phyloP scores from a whole-genome alignment of 768 basidiomycete genomes.

The Mycena vulgaris region DNA sequence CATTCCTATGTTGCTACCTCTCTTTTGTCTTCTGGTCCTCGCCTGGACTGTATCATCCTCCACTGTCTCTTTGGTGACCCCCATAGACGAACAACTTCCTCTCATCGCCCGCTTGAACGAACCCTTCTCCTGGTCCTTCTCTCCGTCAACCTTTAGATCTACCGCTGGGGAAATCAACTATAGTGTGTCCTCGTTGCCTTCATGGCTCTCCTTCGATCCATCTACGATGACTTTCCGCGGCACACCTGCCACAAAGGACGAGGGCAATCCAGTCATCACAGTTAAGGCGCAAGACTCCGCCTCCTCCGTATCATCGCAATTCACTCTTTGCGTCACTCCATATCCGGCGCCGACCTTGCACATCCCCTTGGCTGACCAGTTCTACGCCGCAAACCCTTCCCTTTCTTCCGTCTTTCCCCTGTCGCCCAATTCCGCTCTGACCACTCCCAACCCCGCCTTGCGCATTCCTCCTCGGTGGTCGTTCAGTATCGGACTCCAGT shows the following conservation, averaged over 20 bases:
- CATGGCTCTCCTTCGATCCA: constrained; percentile 85
- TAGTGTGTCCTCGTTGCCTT: constrained; percentile 71
- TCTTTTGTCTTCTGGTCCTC: constrained; percentile 64
- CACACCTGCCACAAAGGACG: constrained; percentile 73
- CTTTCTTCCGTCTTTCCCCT: constrained; percentile 85
- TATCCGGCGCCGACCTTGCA: constrained; percentile 68
- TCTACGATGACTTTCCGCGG: constrained; percentile 75
- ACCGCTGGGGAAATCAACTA: constrained; percentile 62
- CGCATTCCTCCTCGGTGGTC: constrained; percentile 89
- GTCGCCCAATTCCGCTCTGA: constrained; percentile 71
- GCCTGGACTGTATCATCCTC: constrained; percentile 57
- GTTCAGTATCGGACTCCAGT: constrained; percentile 89
- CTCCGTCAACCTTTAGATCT: constrained; percentile 75
- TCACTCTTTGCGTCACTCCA: constrained; percentile 72
- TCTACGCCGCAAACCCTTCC: constrained; percentile 70
- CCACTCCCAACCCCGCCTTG: constrained; percentile 66
- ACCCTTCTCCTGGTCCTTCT: constrained; percentile 80
- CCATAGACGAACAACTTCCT: constrained; percentile 83
- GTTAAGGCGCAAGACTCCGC: constrained; percentile 74
- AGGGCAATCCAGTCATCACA: constrained; percentile 73
- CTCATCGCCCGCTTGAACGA: constrained; percentile 78
- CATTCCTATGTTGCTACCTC: constrained; percentile 76
- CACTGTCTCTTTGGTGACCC: constrained; percentile 68
- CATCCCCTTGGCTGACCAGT: constrained; percentile 71
- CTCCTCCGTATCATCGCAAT: constrained; percentile 65